Conservation (phyloP, 495 filamentous ascomycete genomes). For the Tricharina praecox region DNA sequence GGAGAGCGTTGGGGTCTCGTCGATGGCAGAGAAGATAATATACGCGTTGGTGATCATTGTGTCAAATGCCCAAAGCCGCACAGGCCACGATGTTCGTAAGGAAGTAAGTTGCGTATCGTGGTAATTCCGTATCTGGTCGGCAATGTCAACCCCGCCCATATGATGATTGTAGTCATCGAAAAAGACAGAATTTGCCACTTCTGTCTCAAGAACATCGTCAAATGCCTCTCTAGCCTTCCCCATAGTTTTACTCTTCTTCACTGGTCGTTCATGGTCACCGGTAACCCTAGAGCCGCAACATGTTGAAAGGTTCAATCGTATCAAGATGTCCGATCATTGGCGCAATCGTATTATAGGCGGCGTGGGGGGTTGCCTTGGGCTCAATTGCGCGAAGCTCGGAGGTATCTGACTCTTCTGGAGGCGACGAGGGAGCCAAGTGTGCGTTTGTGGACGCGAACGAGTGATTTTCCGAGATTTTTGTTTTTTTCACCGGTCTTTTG, state of each 20-base stretch:
- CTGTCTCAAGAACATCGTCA: slow-evolving; percentile 1
- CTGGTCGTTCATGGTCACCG: background rate
- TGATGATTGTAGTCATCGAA: slow-evolving; percentile 27
- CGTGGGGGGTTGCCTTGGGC: too few relatives aligned
- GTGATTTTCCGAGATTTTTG: too few relatives aligned
- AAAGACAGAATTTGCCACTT: slow-evolving; percentile 11
- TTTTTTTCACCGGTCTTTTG: too few relatives aligned
- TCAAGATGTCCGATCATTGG: too few relatives aligned
- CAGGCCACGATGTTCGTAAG: slow-evolving; percentile 17
- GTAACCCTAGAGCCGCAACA: too few relatives aligned
- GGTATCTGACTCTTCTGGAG: too few relatives aligned
- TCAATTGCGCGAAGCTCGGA: too few relatives aligned
- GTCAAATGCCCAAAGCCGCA: slow-evolving; percentile 23
- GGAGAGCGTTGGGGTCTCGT: background rate
- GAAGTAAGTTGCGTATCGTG: slow-evolving; percentile 20
- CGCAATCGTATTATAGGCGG: too few relatives aligned
- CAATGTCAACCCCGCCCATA: slow-evolving; percentile 25
- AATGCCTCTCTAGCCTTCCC: slow-evolving; percentile 7
- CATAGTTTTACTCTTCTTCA: slow-evolving; percentile 9
- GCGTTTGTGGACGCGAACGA: too few relatives aligned
- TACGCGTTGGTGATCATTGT: slow-evolving; percentile 8
- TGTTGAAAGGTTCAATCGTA: too few relatives aligned
- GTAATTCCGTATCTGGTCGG: slow-evolving; percentile 18
- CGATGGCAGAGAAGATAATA: background rate
- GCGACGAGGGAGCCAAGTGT: too few relatives aligned